phyloP scores from a whole-genome alignment of 768 basidiomycete species.

The Mycena chlorophos region DNA sequence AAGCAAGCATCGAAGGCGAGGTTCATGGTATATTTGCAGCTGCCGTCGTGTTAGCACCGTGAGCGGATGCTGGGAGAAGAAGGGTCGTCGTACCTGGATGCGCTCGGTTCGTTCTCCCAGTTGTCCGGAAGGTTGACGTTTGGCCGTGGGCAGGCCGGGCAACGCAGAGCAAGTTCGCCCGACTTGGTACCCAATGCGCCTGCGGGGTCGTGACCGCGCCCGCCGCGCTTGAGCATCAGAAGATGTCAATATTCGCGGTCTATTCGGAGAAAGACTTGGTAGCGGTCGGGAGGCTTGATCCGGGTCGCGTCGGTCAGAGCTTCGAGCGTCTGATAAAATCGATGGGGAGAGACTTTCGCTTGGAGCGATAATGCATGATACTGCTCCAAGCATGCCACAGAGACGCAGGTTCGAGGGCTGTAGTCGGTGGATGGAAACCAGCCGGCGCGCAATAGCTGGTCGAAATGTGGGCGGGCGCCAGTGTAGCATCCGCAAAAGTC shows the following conservation, averaged over 20 bases:
- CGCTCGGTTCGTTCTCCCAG: background rate
- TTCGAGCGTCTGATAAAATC: background rate
- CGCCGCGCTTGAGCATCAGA: no score
- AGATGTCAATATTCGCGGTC: constrained; percentile 23
- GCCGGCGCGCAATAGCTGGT: background rate
- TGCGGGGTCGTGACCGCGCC: constrained; percentile 19
- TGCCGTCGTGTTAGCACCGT: background rate
- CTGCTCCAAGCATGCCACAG: background rate
- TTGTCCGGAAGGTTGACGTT: constrained; percentile 23
- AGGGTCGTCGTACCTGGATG: no score
- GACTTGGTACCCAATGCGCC: constrained; percentile 18
- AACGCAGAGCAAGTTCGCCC: constrained; percentile 25
- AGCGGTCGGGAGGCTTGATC: constrained; percentile 9
- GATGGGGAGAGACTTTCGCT: background rate
- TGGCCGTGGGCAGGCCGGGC: constrained; percentile 29
- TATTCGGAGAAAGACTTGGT: constrained; percentile 18
- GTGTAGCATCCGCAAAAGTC: constrained; percentile 28
- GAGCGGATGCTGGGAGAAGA: background rate
- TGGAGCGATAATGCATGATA: background rate
- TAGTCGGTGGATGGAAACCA: background rate
- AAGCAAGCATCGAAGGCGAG: constrained; percentile 27
- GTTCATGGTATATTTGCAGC: background rate
- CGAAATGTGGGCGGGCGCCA: background rate
- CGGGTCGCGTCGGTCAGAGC: background rate
- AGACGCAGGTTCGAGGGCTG: background rate